Percentiles rank a stretch among this genome's conserved stretches.
phyloP scores from a whole-genome alignment of 768 basidiomycete species.

The Hypholoma sublateritium region DNA sequence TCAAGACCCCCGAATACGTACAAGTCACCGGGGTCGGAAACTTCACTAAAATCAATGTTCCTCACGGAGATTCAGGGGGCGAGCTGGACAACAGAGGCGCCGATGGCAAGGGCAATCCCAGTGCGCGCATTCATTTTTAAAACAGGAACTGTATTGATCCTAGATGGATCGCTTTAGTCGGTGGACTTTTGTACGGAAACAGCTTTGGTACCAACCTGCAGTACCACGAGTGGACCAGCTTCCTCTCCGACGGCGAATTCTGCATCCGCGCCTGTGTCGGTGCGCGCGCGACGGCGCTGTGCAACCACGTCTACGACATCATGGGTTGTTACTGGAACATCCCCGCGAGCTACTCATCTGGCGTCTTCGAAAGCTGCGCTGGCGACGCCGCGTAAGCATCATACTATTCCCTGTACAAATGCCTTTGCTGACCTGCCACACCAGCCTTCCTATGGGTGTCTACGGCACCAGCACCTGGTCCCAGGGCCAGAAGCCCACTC shows the following conservation, averaged over 20 bases:
- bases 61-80: slow-evolving; percentile 54
- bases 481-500: slow-evolving; percentile 62
- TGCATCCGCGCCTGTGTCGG: slow-evolving; percentile 76
- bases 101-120: slow-evolving; percentile 52
- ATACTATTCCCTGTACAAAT: not conserved
- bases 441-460: slow-evolving; percentile 62
- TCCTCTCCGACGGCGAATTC: slow-evolving; percentile 67
- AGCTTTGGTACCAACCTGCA: slow-evolving; percentile 49
- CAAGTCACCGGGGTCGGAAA: slow-evolving; percentile 67
- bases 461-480: slow-evolving; percentile 70
- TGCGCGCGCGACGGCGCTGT: slow-evolving; percentile 52
- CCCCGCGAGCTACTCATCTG: slow-evolving; percentile 63
- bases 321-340: slow-evolving; percentile 72
- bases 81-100: slow-evolving; percentile 77
- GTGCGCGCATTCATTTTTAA: slow-evolving; percentile 21
- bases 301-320: slow-evolving; percentile 79
- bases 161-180: slow-evolving; percentile 50
- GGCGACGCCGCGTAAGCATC: slow-evolving; percentile 53
- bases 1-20: slow-evolving; percentile 64
- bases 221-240: slow-evolving; percentile 84
- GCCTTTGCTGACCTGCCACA: not conserved
- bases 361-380: slow-evolving; percentile 65
- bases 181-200: slow-evolving; percentile 70
- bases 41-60: slow-evolving; percentile 66
- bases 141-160: slow-evolving; percentile 19